Percentiles rank a stretch among this genome's conserved stretches.
Conservation (phyloP, 1,284 basidiomycete species). For the Cutaneotrichosporon cutaneum region DNA sequence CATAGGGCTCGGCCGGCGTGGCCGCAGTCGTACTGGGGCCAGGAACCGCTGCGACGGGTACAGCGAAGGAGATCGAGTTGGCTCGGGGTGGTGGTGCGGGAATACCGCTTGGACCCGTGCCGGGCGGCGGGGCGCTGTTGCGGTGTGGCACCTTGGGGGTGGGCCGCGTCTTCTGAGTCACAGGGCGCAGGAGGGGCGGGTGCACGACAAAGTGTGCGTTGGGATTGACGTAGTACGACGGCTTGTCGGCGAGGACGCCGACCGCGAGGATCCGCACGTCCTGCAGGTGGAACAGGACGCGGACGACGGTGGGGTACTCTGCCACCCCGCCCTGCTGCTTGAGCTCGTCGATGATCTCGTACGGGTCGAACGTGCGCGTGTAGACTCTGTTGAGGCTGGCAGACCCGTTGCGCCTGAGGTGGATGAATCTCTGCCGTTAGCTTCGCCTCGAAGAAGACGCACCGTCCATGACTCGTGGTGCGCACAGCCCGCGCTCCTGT, state of each 20-base stretch:
- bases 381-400: slow-evolving; percentile 47
- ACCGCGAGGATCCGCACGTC: slow-evolving; percentile 47
- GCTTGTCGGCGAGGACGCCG: slow-evolving; percentile 34
- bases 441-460: too few species aligned
- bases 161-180: not conserved
- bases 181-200: slow-evolving; percentile 40
- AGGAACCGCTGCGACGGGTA: not conserved
- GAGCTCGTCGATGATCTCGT: slow-evolving; percentile 46
- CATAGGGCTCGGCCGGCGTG: not conserved
- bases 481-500: slow-evolving; percentile 42
- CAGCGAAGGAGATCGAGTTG: slow-evolving; percentile 1
- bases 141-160: not conserved
- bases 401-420: slow-evolving; percentile 45
- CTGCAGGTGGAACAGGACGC: slow-evolving; percentile 43
- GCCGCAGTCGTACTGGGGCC: not conserved
- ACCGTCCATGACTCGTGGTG: slow-evolving; percentile 51
- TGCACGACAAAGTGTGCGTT: slow-evolving; percentile 48
- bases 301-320: slow-evolving; percentile 37
- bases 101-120: not conserved
- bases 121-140: not conserved
- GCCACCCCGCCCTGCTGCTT: slow-evolving; percentile 47
- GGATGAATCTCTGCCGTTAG: slow-evolving; percentile 43
- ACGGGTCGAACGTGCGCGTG: slow-evolving; percentile 46
- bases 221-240: slow-evolving; percentile 44
- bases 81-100: not conserved